Conservation (phyloP, 257 asterid species). For the Solanum rostratum region DNA sequence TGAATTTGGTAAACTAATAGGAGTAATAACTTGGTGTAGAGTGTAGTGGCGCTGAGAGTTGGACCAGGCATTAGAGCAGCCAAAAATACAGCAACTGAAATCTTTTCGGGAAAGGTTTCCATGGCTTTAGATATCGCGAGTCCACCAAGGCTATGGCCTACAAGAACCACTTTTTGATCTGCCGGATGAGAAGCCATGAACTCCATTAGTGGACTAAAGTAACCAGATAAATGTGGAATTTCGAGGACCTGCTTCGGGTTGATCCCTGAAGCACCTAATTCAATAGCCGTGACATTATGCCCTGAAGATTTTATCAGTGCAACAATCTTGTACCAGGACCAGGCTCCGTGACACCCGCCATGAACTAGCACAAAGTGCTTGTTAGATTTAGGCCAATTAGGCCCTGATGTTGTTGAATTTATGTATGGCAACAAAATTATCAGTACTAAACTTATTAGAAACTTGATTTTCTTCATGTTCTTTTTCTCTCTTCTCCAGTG, state of each 20-base stretch:
- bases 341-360: conserved; percentile 26
- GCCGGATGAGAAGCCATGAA: conserved; percentile 19
- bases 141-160: conserved; percentile 24
- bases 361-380: conserved; percentile 25
- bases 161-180: conserved; percentile 14
- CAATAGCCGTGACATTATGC: conserved; percentile 22
- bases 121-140: conserved; percentile 17
- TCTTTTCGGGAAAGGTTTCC: conserved; percentile 16
- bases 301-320: conserved; percentile 12
- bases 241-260: conserved; percentile 3
- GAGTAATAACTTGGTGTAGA: conserved; percentile 1
- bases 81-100: conserved; percentile 14
- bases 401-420: not conserved
- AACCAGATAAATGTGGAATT: conserved; percentile 4
- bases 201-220: conserved; percentile 12
- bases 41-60: not conserved
- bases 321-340: conserved; percentile 27
- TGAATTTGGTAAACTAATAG: not conserved
- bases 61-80: conserved; percentile 22
- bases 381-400: not conserved
- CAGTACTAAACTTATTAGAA: not conserved
- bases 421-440: not conserved
- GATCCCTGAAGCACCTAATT: conserved; percentile 22
- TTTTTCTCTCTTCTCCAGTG: too few species aligned
- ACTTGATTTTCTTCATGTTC: not conserved